Base-by-base conservation (phyloP, 2,329 filamentous ascomycete species). In the Geosmithia putterillii region DNA sequence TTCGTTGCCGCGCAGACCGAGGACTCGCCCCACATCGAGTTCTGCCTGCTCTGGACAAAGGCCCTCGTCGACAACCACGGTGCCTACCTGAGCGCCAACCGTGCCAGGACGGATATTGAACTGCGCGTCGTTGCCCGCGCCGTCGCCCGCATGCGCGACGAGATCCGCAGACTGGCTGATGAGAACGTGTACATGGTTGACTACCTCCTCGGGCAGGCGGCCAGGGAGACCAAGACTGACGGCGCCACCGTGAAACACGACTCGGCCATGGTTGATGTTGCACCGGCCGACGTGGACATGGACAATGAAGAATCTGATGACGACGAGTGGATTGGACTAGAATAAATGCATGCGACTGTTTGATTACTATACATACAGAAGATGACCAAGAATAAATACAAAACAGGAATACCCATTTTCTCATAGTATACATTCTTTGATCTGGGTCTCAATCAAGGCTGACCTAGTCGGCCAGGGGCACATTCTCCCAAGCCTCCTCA, bases 41-140 rank as follows among this genome's bases (percentile, higher is more conserved):
- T 96, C 63, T 94, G 92, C 54, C 67, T 98, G 38, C 67, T 90
- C 8, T 98, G 92, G 92, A 84, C 95, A 55, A 86, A 92, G 60
- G 79, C 86, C 1, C 65, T 83, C 28, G 70, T 96, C 46, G 83
- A 84, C 53, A 80, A 79, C 52, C 90, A 96, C 59, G 92, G 92
- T 28, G 73, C 83, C 19, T 90, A 83, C 71, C 73, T 98, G 53
- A 84, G 86, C 46, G 83, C 89, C 32, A 83, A 90, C 58, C 73
- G 83, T 19, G 82, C 76, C 42, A 81, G 83, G 52, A 79, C 92
- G 28, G 87, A 90, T 34, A 76, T 90, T 2, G 92, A 96, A 62
- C 66, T 96, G 49, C 75, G 92, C 32, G 76, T 87, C 25, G 81
- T 95, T 7, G 81, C 87, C 47, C 79, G 88, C 47, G 88, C 86